Evolutionary conservation across 495 filamentous ascomycete species (phyloP).

Genomic region (Cryomyces minteri): DNA sequence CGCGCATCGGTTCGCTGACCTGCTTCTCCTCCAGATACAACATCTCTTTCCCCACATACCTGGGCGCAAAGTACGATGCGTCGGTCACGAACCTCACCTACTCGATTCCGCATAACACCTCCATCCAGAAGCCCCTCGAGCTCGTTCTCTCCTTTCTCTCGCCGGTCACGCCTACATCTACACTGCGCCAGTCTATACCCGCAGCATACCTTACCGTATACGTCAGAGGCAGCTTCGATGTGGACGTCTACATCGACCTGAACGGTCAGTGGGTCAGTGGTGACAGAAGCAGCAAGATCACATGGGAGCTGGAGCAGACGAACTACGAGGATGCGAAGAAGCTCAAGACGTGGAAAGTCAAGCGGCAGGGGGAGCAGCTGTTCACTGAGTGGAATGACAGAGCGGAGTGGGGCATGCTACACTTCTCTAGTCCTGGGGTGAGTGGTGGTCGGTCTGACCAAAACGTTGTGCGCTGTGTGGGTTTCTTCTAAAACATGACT

Average conservation of each 20-base stretch:
- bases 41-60: slow-evolving; percentile 51
- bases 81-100: slow-evolving; percentile 89
- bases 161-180: slow-evolving; percentile 84
- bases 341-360: slow-evolving; percentile 46
- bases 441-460: background rate
- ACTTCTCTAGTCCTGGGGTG: slow-evolving; percentile 54
- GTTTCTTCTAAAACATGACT: background rate
- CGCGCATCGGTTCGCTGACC: background rate
- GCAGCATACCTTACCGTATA: slow-evolving; percentile 68
- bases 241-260: slow-evolving; percentile 75
- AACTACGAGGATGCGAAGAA: slow-evolving; percentile 19
- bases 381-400: slow-evolving; percentile 60
- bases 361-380: slow-evolving; percentile 41
- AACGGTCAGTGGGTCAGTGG: slow-evolving; percentile 86
- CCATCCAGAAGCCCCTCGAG: slow-evolving; percentile 22
- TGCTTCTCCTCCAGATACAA: slow-evolving; percentile 29
- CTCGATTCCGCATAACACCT: slow-evolving; percentile 29
- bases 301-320: slow-evolving; percentile 41
- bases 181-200: slow-evolving; percentile 75
- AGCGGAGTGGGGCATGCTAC: slow-evolving; percentile 76
- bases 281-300: slow-evolving; percentile 44
- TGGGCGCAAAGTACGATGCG: slow-evolving; percentile 72
- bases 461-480: background rate
- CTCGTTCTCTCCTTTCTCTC: slow-evolving; percentile 77
- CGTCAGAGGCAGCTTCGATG: slow-evolving; percentile 47